Conservation (phyloP, 768 basidiomycete genomes). For the Cystoderma amianthinum region DNA sequence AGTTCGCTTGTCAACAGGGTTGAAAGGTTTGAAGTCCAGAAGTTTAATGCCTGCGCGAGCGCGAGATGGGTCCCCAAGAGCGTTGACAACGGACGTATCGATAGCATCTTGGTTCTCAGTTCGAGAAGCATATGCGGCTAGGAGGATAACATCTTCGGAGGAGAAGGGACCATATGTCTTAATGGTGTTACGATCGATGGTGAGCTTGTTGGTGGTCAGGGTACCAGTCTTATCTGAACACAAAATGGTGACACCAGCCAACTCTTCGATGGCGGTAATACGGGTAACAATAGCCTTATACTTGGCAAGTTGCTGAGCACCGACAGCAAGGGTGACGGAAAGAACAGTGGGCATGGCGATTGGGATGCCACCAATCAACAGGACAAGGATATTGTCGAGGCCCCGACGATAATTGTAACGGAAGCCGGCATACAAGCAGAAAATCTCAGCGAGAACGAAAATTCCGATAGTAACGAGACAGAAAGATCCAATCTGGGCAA, state of each 20-base stretch:
- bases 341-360: conserved; percentile 99
- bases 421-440: conserved; percentile 92
- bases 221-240: conserved; percentile 99
- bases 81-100: conserved; percentile 79
- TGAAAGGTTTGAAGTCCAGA: conserved; percentile 98
- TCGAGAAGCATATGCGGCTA: conserved; percentile 94
- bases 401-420: conserved; percentile 87
- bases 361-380: conserved; percentile 99
- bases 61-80: conserved; percentile 59
- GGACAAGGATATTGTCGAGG: conserved; percentile 95
- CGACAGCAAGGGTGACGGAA: conserved; percentile 96
- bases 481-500: conserved; percentile 97
- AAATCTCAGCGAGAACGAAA: conserved; percentile 91
- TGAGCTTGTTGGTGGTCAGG: conserved; percentile 98
- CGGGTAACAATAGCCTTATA: conserved; percentile 99
- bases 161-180: conserved; percentile 86
- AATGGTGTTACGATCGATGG: conserved; percentile 89
- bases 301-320: conserved; percentile 97
- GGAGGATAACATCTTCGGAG: conserved; percentile 85
- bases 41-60: conserved; percentile 93
- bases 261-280: conserved; percentile 98
- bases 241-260: conserved; percentile 96
- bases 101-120: conserved; percentile 99
- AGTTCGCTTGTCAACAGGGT: conserved; percentile 98
- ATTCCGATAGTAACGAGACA: conserved; percentile 94